These are phyloP conservation scores for Thozetella sp. DNA, from an alignment of 495 filamentous ascomycete species.

Conservation along the genomic window DNA sequence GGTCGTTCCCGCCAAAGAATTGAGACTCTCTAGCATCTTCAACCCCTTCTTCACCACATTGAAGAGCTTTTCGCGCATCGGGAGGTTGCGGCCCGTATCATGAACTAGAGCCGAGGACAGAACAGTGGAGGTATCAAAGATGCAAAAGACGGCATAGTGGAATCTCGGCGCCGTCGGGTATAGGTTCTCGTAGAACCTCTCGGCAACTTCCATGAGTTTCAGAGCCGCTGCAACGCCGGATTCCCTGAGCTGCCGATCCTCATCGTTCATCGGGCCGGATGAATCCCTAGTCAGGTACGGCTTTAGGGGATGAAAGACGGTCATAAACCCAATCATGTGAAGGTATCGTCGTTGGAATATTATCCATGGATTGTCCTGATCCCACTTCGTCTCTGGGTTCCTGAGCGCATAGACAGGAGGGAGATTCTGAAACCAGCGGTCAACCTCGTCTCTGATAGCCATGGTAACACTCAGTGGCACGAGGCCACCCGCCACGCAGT, in stretches of 20 bases:
- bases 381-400: constrained; percentile 45
- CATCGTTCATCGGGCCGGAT: constrained; percentile 21
- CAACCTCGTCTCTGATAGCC: constrained; percentile 26
- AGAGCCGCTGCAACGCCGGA: constrained; percentile 42
- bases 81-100: constrained; percentile 39
- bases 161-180: constrained; percentile 48
- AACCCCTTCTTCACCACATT: constrained; percentile 36
- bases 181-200: constrained; percentile 38
- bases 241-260: constrained; percentile 23
- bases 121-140: constrained; percentile 52
- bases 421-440: constrained; percentile 40
- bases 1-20: constrained; percentile 23
- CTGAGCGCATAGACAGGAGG: constrained; percentile 39
- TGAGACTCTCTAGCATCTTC: constrained; percentile 35
- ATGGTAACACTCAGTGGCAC: constrained; percentile 11
- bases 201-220: constrained; percentile 40
- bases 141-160: constrained; percentile 51
- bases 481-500: constrained; percentile 1
- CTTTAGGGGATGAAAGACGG: constrained; percentile 43
- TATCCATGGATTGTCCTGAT: constrained; percentile 38
- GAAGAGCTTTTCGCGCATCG: constrained; percentile 40
- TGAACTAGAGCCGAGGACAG: constrained; percentile 54
- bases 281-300: constrained; percentile 38
- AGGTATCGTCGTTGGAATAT: constrained; percentile 50
- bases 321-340: constrained; percentile 48